phyloP scores from a whole-genome alignment of 257 asterid genomes.

The Nicotiana tomentosiformis region DNA sequence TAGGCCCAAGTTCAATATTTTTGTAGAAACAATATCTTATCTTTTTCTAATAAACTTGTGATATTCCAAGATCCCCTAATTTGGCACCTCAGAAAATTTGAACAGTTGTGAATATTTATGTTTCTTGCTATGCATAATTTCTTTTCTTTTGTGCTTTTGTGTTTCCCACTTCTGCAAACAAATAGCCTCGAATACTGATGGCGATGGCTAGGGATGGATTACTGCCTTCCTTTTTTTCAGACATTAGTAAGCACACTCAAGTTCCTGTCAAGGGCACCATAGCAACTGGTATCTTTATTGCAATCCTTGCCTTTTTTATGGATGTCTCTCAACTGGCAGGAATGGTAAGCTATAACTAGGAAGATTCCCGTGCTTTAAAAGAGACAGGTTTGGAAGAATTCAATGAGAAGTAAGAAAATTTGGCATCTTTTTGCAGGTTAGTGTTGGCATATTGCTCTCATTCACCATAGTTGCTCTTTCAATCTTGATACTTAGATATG shows the following conservation, averaged over 20 bases:
- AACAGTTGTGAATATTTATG: neutral
- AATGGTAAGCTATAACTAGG: constrained; percentile 25
- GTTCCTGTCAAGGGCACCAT: constrained; percentile 38
- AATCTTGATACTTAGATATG: constrained; percentile 32
- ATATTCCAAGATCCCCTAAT: neutral
- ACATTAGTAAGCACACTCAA: constrained; percentile 30
- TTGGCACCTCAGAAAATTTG: neutral
- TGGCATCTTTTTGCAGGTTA: constrained; percentile 24
- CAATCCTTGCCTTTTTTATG: constrained; percentile 33
- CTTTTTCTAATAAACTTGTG: neutral
- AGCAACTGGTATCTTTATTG: constrained; percentile 28
- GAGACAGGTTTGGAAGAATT: neutral
- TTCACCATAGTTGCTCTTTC: constrained; percentile 33
- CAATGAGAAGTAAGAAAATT: neutral
- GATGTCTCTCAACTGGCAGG: constrained; percentile 38
- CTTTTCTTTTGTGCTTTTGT: neutral
- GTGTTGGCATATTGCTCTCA: constrained; percentile 39
- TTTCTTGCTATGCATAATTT: neutral
- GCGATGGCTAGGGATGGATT: constrained; percentile 43
- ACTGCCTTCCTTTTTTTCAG: constrained; percentile 34
- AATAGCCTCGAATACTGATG: constrained; percentile 38
- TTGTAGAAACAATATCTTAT: neutral
- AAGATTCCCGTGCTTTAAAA: neutral
- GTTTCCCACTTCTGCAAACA: neutral
- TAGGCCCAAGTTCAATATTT: neutral